Evolutionary conservation across 257 asterid genomes (phyloP), one percentile per base, ranked within the genome.

Genomic region (Nyctanthes arbortristis): DNA sequence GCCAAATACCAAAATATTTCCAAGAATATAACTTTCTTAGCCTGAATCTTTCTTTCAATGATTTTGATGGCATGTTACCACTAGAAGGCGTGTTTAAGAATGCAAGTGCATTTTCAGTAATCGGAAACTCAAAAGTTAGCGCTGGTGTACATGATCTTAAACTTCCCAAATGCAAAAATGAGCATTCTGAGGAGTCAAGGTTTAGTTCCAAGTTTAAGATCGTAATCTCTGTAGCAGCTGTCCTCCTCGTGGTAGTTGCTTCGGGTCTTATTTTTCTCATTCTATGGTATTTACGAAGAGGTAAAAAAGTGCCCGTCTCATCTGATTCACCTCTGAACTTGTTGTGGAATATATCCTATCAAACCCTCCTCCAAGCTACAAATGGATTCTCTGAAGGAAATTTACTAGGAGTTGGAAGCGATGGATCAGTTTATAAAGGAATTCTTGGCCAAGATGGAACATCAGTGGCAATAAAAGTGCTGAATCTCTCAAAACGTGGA

Each of bases 11-110:
- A 24, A 52, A 24, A 12, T 76, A 40, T 65, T 37, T 76, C 60
- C 58, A 29, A 5, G 71, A 20, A 5, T 76, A 70, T 24, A 45
- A 34, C 40, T 70, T 76, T 32, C 36, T 37, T 22, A 22, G 20
- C 40, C 61, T 77, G 31, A 73, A 77, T 34, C 54, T 77, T 7
- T 60, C 74, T 20, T 76, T 76, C 72, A 76, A 76, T 76, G 56
- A 67, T 22, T 61, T 76, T 12, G 43, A 65, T 35, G 81, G 77
- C 36, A n/a, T 0, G 2, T 61, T 73, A n/a, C 78, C 78, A 27
- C 49, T 20, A 34, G 57, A 59, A 12, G 78, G 77, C 34, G 27
- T 76, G 16, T 76, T 76, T 40, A 35, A 36, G 33, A 71, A 71
- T 3, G 24, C 37, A 16, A 49, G 45, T 20, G 6, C 13, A 13